phyloP scores from a whole-genome alignment of 78 protist species.

The Cavenderia fasciculata region DNA sequence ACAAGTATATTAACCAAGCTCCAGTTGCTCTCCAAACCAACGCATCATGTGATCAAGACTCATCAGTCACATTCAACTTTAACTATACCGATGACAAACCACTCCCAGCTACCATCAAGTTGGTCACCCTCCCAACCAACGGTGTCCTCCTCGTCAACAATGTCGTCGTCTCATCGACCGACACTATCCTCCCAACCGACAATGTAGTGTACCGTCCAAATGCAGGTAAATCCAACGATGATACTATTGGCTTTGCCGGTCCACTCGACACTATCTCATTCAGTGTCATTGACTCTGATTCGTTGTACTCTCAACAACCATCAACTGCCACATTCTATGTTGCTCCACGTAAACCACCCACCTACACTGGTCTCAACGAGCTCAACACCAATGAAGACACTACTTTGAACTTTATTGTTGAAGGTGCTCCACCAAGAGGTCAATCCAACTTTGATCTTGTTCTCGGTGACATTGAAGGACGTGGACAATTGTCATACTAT shows the following conservation, averaged over 20 bases:
- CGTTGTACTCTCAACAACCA: neutral
- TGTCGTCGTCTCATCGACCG: neutral
- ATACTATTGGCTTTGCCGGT: neutral
- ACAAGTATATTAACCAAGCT: slow-evolving; percentile 9
- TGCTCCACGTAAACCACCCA: neutral
- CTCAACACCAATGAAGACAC: neutral
- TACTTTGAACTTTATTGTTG: neutral
- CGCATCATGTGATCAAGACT: neutral
- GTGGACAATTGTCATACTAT: neutral
- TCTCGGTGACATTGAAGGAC: neutral
- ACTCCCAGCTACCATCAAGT: neutral
- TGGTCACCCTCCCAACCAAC: slow-evolving; percentile 7
- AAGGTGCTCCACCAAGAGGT: neutral
- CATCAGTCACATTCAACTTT: neutral
- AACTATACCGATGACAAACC: slow-evolving; percentile 5
- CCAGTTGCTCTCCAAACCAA: slow-evolving; percentile 1
- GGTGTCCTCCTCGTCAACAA: neutral
- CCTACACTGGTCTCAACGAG: slow-evolving; percentile 11
- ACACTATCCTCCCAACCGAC: neutral
- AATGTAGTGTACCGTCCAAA: neutral
- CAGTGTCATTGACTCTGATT: neutral
- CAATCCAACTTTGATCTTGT: neutral
- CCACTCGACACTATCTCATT: slow-evolving; percentile 12
- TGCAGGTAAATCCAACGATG: neutral
- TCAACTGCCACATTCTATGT: slow-evolving; percentile 7